These are phyloP conservation scores for Aurinia saxatilis DNA, from an alignment of 345 rosid genomes.

Conservation along the genomic window DNA sequence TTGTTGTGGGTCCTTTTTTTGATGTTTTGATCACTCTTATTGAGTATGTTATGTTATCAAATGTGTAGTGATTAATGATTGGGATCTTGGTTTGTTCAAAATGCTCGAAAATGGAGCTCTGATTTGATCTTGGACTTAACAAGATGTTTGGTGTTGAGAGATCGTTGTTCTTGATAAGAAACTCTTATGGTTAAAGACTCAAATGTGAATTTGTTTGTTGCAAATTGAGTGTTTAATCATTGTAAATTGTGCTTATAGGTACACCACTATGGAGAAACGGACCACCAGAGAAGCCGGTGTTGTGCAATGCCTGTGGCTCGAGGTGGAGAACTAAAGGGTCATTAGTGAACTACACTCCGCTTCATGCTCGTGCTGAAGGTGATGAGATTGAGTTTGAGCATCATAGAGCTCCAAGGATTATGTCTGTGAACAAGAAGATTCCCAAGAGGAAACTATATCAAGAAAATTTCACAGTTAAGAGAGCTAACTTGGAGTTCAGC, in stretches of 20 bases:
- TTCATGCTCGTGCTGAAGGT: slow-evolving; percentile 44
- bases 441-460: slow-evolving; percentile 62
- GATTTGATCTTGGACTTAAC: background rate
- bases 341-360: slow-evolving; percentile 46
- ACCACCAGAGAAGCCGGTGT: slow-evolving; percentile 54
- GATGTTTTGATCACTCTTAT: slow-evolving; percentile 19
- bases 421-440: slow-evolving; percentile 45
- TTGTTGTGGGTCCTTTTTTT: slow-evolving; percentile 2
- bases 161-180: slow-evolving; percentile 12
- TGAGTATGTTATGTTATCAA: background rate
- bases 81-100: background rate
- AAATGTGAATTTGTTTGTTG: slow-evolving; percentile 13
- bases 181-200: no score
- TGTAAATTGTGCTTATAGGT: no score
- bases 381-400: slow-evolving; percentile 56
- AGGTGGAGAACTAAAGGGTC: slow-evolving; percentile 47
- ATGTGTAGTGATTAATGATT: background rate
- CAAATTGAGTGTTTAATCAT: slow-evolving; percentile 5
- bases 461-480: slow-evolving; percentile 40
- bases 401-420: slow-evolving; percentile 41
- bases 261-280: slow-evolving; percentile 70
- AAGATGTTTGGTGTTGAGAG: background rate
- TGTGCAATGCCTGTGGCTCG: slow-evolving; percentile 77
- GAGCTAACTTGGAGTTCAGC: slow-evolving; percentile 36
- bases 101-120: background rate